Base-by-base conservation (phyloP, 305 asterid species). In the Petunia hybrid region DNA sequence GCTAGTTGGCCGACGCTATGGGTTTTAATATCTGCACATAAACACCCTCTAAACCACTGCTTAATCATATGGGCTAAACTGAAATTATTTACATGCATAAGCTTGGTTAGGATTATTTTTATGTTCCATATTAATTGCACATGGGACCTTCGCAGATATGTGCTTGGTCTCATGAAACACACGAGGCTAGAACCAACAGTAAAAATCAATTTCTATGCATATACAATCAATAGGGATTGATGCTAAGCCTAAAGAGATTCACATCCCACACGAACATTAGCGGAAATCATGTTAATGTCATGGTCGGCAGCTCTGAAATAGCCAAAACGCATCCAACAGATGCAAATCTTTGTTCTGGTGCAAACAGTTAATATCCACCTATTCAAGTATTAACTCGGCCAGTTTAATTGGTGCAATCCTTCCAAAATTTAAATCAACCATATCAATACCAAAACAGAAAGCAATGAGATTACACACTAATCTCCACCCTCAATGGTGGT, bases 361-460 rank as follows among this genome's bases (percentile, higher is more conserved):
- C 64, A 74, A 53, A 74, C 43, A 53, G 64, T 14, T 73, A 51
- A 13, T 51, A 53, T 36, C 36, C 46, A 51, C 38, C 13, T 74
- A 71, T 48, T 71, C 77, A 71, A 48, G 62, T 35, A 48, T 35
- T 71, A 71, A 6, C 35, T 43, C 78, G 48, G 78, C 60, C 78
- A 51, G 78, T 71, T 48, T 35, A 1, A 71, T 35, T 1, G 62
- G 62, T 13, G 35, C 10, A 31, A 35, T 71, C 61, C 43, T 31
- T 13, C 31, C 14, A n/a, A 46, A 70, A 46, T 12, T 31, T 31
- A 12, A 71, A 71, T 71, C 61, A 71, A 71, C 61, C 43, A 46
- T 12, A 31, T 46, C 38, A 4, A 35, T 5, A 31, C 43, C 31
- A 71, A 48, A 71, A 14, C 0, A 16, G 43, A 39, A 71, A 46